Base-by-base conservation (phyloP, 257 asterid genomes). In the Solanum pennellii region DNA sequence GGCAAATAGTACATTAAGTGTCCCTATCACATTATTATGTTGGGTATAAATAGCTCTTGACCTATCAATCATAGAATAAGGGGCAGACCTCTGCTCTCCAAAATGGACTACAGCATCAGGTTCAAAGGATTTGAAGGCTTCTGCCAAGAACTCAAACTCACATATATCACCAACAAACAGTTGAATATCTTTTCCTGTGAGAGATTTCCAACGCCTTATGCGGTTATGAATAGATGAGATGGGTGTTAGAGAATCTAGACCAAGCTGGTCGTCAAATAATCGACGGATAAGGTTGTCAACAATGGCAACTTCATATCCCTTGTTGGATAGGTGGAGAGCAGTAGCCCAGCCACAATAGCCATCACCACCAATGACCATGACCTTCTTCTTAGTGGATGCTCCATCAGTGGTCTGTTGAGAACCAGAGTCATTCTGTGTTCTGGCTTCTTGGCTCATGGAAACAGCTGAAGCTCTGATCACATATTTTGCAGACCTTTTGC, bases 291-390 rank as follows among this genome's bases (percentile, higher is more conserved):
- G 96, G 91, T 90, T 97, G 88, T 97, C 99, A 3, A 97, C 98
- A 62, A 97, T 89, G 20, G 98, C 95, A 87, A 97, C 96, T 89
- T 95, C 95, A 56, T 94, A 93, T 71, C 91, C 90, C 87, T 92
- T 93, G 89, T 91, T 94, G 35, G 98, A 94, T 59, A 94, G 89
- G 89, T 94, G 96, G 82, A 94, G 96, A 39, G 98, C 91, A 77
- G 98, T 93, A 41, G 98, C 98, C 98, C 98, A 94, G 35, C 98
- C 98, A 66, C 98, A 94, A 83, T 97, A 97, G 56, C 99, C 99
- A 56, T 97, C 99, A 20, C 99, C 99, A 56, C 99, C 99, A 35
- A 97, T 94, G 12, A 97, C 98, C 99, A 97, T 95, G 88, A 97
- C 98, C 88, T 91, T 93, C 88, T 94, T 97, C 5, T 83, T 89